A percentile compares a stretch with the other conserved stretches of the same genome.
phyloP scores from a whole-genome alignment of 495 filamentous ascomycete genomes.

The Massariosphaeria phaeospora region DNA sequence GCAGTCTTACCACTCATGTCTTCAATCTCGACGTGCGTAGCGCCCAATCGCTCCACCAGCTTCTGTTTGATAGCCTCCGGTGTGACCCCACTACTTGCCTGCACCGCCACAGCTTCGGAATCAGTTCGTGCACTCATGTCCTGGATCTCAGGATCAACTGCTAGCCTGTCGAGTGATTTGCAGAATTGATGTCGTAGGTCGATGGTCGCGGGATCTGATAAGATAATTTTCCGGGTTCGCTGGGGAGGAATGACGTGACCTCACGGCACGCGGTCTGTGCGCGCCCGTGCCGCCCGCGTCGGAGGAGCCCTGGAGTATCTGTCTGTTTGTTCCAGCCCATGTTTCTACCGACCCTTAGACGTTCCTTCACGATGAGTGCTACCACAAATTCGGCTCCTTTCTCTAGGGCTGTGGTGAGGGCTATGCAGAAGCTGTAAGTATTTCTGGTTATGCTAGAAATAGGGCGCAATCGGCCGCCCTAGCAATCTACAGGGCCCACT shows the following conservation, averaged over 20 bases:
- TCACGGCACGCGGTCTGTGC: not conserved
- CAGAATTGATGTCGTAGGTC: conserved; percentile 23
- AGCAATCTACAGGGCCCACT: no score
- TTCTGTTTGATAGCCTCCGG: conserved; percentile 61
- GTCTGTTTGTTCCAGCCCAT: not conserved
- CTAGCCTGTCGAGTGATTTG: conserved; percentile 22
- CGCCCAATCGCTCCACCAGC: conserved; percentile 67
- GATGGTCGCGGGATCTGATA: conserved; percentile 26
- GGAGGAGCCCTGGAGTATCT: not conserved
- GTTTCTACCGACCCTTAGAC: conserved; percentile 5
- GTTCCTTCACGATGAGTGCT: conserved; percentile 35
- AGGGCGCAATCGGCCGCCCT: no score
- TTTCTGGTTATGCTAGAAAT: no score
- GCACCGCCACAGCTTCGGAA: conserved; percentile 45
- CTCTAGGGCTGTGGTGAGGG: conserved; percentile 69
- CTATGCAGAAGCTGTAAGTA: conserved; percentile 77
- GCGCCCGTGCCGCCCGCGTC: not conserved
- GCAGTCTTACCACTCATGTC: conserved; percentile 75
- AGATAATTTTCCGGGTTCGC: conserved; percentile 10
- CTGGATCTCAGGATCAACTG: conserved; percentile 3
- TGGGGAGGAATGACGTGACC: conserved; percentile 18
- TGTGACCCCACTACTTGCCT: conserved; percentile 58
- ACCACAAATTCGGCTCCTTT: conserved; percentile 55
- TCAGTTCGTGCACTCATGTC: conserved; percentile 37
- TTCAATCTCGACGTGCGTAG: conserved; percentile 82